Base-by-base conservation (phyloP, 139 green algal species). In the Coelastrella sp. region DNA sequence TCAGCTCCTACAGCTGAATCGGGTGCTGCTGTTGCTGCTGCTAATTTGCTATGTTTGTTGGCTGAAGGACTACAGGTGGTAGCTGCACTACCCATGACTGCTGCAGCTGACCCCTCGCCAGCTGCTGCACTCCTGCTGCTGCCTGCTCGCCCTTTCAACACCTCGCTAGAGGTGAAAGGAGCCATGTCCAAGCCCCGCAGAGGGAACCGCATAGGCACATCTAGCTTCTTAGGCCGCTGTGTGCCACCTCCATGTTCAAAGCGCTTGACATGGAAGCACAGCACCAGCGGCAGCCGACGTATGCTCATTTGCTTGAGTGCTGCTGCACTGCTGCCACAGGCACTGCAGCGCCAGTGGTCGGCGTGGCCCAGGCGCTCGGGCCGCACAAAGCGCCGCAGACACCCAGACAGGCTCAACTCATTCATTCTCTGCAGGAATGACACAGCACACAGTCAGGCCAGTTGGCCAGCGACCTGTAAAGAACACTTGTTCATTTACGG, bases 261-360 rank as follows among this genome's bases (percentile, higher is more conserved):
- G 57, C 97, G 93, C 93, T 99, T 99, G 56, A 98, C 89, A 91
- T 99, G 97, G 57, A 99, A 87, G 75, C 93, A 95, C 84, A 99
- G 95, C 73, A 99, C 92, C 6, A 95, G 96, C 5, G 97, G 97
- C 87, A 99, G 94, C 14, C 92, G 93, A 10, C 93, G 85, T 32
- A 99, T 89, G 32, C 94, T 96, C 92, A 99, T 92, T 96, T 99
- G 97, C 95, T 99, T 99, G 22, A 95, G 17, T 0, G 96, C 95
- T 0, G 59, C 89, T n/a, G 73, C 83, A 57, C 22, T 74, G 80
- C 22, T 61, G 59, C 57, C 82, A 77, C 95, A 98, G 32, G 92
- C 80, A 56, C 65, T 82, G 93, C 96, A 98, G 54, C 83, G 79
- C 95, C 96, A 97, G 2, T 73, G 66, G 0, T 76, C 32, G 0